Evolutionary conservation across 345 rosid genomes (phyloP).

Genomic region (Acer yangbiense): DNA sequence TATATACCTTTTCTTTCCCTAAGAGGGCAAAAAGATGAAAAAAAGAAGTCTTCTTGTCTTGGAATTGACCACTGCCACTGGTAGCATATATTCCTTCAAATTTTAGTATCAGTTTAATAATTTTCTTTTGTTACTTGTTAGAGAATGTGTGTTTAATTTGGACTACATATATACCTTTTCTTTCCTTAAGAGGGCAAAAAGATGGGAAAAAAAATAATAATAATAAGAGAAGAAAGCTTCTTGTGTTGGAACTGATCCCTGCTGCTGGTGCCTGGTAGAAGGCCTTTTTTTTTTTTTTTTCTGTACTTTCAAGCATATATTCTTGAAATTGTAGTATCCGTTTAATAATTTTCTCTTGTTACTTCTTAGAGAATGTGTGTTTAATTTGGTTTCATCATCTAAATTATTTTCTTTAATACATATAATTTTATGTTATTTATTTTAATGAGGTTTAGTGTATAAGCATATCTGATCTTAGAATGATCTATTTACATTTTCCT

Average conservation of each 20-base stretch:
- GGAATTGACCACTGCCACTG: background rate
- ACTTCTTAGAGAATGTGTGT: background rate
- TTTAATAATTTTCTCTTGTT: background rate
- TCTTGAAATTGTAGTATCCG: background rate
- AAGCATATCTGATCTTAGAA: background rate
- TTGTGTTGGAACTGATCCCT: background rate
- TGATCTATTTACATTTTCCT: conserved; percentile 20
- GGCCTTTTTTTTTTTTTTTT: no score
- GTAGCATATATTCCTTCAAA: background rate
- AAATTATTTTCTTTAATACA: background rate
- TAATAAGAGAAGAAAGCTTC: background rate
- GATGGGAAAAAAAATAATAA: background rate
- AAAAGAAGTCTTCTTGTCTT: background rate
- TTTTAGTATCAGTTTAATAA: background rate
- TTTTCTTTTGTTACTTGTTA: background rate
- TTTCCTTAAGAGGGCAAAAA: background rate
- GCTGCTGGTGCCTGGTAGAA: background rate
- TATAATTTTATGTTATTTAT: background rate
- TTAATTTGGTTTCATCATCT: background rate
- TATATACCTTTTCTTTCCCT: background rate
- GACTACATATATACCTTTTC: background rate
- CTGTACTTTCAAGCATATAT: background rate
- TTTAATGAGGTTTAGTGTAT: background rate
- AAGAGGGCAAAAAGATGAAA: background rate
- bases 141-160: background rate